Base-by-base conservation (phyloP, 1,139 yeast genomes). In the Kluyveromyces sp. region DNA sequence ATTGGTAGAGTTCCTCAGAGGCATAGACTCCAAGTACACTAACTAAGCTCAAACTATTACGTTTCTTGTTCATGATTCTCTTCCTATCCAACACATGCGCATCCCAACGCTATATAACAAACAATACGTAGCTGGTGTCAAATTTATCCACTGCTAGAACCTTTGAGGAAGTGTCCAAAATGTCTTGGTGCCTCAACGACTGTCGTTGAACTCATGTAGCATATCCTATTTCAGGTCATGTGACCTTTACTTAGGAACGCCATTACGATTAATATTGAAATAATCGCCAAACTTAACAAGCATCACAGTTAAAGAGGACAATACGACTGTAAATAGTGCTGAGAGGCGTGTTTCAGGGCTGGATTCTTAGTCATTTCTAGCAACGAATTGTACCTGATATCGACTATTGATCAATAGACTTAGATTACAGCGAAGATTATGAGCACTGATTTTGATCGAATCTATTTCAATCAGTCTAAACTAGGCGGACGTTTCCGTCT, bases 401-500 rank as follows among this genome's bases (percentile, higher is more conserved):
- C n/a, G n/a, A n/a, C n/a, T n/a, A n/a, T n/a, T n/a, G n/a, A n/a
- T n/a, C n/a, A n/a, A n/a, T n/a, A n/a, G n/a, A n/a, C 26, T 22
- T 6, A 22, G 26, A 6, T 13, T 6, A 19, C 11, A 34, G n/a
- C 6, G 13, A 8, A n/a, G 9, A 35, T 12, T 20, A 64, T 64
- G 68, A 61, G 65, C 53, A 53, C 70, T 29, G 73, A 88, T 62
- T 89, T 85, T 61, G 96, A 88, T 59, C 78, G 81, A 63, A 87
- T 92, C 52, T 88, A 84, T 63, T 71, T 87, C 61, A 89, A 94
- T 66, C 95, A 85, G 64, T 84, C 95, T 48, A 79, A 80, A 53
- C 72, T 75, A 44, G 76, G 79, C 38, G 99, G 99, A 16, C 81
- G 94, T 55, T 83, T 92, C 75, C 86, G 98, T 65, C 77, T 94